A percentile compares a stretch with the other conserved stretches of the same genome.
These are phyloP conservation scores for Limnomonas spitsbergensis DNA, from an alignment of 139 green algal species.

Conservation along the genomic window DNA sequence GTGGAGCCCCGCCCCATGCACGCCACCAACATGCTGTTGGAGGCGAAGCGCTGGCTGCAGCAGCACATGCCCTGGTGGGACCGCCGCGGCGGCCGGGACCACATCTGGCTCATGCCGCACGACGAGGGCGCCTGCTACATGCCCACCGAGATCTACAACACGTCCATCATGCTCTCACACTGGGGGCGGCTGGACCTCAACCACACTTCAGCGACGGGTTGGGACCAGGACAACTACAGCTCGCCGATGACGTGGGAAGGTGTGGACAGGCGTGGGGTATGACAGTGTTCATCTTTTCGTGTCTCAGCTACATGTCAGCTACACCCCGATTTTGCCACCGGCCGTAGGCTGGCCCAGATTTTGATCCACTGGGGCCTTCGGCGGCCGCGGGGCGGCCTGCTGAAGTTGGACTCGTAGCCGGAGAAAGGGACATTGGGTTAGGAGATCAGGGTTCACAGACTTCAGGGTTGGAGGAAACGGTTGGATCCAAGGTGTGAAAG, in stretches of 20 bases:
- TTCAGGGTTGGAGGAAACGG: too few relatives aligned
- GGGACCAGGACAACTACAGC: background rate
- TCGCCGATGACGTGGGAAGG: background rate
- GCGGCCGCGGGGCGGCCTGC: too few relatives aligned
- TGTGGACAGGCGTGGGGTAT: too few relatives aligned
- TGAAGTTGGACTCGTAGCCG: too few relatives aligned
- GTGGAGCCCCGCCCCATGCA: slow-evolving; percentile 47
- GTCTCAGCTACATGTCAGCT: too few relatives aligned
- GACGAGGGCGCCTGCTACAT: slow-evolving; percentile 47
- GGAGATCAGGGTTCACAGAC: too few relatives aligned
- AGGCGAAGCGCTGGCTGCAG: slow-evolving; percentile 44
- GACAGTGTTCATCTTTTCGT: too few relatives aligned
- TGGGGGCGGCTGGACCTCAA: slow-evolving; percentile 39
- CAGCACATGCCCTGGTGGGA: slow-evolving; percentile 51
- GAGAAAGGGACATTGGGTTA: too few relatives aligned
- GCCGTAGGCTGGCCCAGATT: too few relatives aligned
- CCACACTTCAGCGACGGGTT: slow-evolving; percentile 25
- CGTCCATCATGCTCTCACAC: slow-evolving; percentile 50
- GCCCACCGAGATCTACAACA: slow-evolving; percentile 44
- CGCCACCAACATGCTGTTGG: slow-evolving; percentile 46
- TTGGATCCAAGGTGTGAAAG: too few relatives aligned
- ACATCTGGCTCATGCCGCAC: slow-evolving; percentile 53
- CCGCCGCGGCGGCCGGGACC: slow-evolving; percentile 45
- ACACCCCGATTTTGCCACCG: too few relatives aligned
- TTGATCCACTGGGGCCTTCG: too few relatives aligned